phyloP scores from a whole-genome alignment of 163 green algal genomes.

The Scenedesmus sp. region DNA sequence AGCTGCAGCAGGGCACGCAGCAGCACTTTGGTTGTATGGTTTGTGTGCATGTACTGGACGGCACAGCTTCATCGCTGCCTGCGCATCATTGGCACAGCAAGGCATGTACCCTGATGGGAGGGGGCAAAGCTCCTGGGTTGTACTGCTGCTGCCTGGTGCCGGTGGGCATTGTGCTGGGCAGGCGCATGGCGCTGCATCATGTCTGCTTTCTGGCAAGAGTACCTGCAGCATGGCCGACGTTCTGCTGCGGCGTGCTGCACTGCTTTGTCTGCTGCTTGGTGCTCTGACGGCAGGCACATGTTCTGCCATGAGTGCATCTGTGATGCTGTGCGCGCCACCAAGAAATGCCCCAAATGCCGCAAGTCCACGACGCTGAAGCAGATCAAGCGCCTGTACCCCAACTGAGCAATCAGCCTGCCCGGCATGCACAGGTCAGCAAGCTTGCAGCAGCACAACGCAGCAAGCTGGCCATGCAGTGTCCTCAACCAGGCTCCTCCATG shows the following conservation, averaged over 20 bases:
- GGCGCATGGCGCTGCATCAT: no score
- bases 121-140: no score
- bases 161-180: no score
- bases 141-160: neutral
- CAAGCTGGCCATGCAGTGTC: neutral
- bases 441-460: neutral
- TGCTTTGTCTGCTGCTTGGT: neutral
- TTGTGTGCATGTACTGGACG: neutral
- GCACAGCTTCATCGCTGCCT: neutral
- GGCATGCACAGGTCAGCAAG: neutral
- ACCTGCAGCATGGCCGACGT: neutral
- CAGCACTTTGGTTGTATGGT: neutral
- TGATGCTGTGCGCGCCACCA: constrained; percentile 52
- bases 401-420: neutral
- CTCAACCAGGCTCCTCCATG: neutral
- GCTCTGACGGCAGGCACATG: constrained; percentile 59
- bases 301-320: constrained; percentile 65
- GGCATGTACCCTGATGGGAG: no score
- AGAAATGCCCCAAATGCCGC: constrained; percentile 69
- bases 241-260: neutral
- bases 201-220: neutral
- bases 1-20: neutral
- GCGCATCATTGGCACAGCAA: neutral
- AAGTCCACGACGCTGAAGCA: constrained; percentile 52
- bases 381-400: constrained; percentile 55